Base-by-base conservation (phyloP, 208 protist species). In the Blechomonas ayalai region DNA sequence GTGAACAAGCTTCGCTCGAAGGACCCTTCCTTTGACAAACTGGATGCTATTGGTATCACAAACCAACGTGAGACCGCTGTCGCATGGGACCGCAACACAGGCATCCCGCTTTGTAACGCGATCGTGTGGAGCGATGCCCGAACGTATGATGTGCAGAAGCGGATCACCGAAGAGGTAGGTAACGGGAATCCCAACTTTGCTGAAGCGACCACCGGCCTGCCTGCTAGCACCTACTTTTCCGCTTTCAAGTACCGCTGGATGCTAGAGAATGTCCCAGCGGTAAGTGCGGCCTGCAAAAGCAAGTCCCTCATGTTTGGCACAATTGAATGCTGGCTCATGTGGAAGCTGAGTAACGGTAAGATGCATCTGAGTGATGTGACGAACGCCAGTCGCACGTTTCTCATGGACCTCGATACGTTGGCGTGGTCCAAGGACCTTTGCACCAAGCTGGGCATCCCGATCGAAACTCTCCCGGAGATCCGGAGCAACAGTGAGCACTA, bases 1-100 rank as follows among this genome's bases (percentile, higher is more conserved):
- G n/a, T 81, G 19, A 50, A 65, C 18, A 58, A 77, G 40, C 44
- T 83, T 16, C 45, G 66, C 10, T 18, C 37, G 22, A 82, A 63
- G 43, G 58, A 71, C 25, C 31, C 64, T 12, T 48, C 54, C 39
- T 90, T 74, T 47, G 52, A 46, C 15, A 64, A 62, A 23, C 44
- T 86, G n/a, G 69, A 73, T 22, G 71, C 57, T 9, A 72, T 96
- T 38, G 97, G 97, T 16, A 94, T 99, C 37, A 99, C 98, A 20
- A 99, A 99, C 68, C 98, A 99, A 67, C 81, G 98, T 28, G 97
- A 99, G 67, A 99, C 97, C 7, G 88, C 92, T 1, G 70, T 99
- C 13, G 85, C 97, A n/a, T 99, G 98, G 98, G 97, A 99, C 59
- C 64, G 70, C 37, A 46, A 49, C 13, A 98, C 95, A 0, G 94